These are phyloP conservation scores for Olyra latifolia DNA, from an alignment of 176 grass and related monocot genomes.

Conservation along the genomic window DNA sequence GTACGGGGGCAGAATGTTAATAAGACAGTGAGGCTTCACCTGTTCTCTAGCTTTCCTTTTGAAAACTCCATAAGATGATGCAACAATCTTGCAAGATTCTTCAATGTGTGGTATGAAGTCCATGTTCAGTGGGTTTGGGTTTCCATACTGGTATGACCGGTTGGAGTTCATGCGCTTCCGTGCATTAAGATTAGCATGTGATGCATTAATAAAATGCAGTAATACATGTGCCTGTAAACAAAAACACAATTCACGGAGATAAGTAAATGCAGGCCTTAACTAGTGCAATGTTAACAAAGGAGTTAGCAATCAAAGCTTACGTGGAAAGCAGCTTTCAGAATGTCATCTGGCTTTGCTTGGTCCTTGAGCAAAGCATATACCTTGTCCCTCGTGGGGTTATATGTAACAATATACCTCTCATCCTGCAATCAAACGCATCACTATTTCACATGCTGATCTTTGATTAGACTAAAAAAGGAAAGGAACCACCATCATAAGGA, in stretches of 20 bases:
- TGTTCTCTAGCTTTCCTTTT: conserved; percentile 92
- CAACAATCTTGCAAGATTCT: conserved; percentile 94
- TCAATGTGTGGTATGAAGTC: conserved; percentile 77
- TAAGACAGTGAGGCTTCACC: conserved; percentile 38
- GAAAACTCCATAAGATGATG: conserved; percentile 82
- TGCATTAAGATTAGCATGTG: conserved; percentile 62
- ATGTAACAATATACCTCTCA: conserved; percentile 92
- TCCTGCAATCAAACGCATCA: conserved; percentile 43
- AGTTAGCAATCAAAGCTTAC: conserved; percentile 44
- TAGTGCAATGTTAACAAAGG: conserved; percentile 3
- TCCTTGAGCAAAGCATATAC: conserved; percentile 98
- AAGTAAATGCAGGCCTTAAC: not conserved
- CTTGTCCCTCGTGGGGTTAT: conserved; percentile 93
- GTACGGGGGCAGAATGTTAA: not conserved
- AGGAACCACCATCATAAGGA: not conserved
- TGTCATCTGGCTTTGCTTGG: conserved; percentile 95
- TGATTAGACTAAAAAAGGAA: conserved; percentile 14
- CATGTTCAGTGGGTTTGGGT: conserved; percentile 45
- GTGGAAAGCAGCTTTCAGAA: conserved; percentile 96
- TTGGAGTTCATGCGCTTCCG: conserved; percentile 54
- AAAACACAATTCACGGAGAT: conserved; percentile 8
- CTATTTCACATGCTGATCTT: not conserved
- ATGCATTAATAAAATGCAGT: conserved; percentile 78
- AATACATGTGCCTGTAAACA: conserved; percentile 85
- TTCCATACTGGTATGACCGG: conserved; percentile 37